Conservation (phyloP, 2,329 filamentous ascomycete genomes). For the Ophiostoma populinum region DNA sequence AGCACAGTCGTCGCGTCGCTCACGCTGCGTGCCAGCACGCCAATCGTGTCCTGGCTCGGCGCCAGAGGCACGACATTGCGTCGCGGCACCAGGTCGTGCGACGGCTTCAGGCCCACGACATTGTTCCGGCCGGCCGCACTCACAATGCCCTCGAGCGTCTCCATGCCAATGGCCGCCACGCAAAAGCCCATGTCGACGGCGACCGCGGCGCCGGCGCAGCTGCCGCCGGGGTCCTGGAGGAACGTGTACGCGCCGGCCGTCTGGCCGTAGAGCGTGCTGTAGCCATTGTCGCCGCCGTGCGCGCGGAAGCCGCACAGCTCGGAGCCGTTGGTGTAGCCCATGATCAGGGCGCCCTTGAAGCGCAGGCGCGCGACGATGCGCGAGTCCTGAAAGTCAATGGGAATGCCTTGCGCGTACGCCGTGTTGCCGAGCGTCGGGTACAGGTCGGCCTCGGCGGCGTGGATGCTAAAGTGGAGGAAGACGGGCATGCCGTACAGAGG, state of each 20-base stretch:
- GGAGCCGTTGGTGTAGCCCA: constrained; percentile 10
- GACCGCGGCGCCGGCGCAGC: constrained; percentile 44
- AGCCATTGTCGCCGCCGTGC: constrained; percentile 9
- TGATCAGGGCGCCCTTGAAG: constrained; percentile 7
- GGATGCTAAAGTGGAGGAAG: constrained; percentile 43
- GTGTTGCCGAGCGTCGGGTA: constrained; percentile 34
- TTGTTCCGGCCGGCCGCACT: constrained; percentile 36
- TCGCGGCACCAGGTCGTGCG: constrained; percentile 46
- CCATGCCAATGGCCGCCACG: constrained; percentile 40
- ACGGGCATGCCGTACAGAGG: constrained; percentile 9
- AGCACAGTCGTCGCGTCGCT: constrained; percentile 46
- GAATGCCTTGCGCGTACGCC: constrained; percentile 13
- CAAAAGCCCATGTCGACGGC: constrained; percentile 41
- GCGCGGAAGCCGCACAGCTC: constrained; percentile 11
- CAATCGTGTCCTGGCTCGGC: constrained; percentile 47
- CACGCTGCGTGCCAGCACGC: constrained; percentile 46
- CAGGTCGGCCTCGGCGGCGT: constrained; percentile 37
- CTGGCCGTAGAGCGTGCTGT: constrained; percentile 11
- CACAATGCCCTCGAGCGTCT: constrained; percentile 48
- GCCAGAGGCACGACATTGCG: constrained; percentile 49
- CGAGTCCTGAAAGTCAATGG: too few species aligned
- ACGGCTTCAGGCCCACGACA: constrained; percentile 51
- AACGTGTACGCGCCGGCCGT: constrained; percentile 9
- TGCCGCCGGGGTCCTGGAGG: constrained; percentile 30
- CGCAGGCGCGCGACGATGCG: constrained; percentile 6